Conservation (phyloP, 352 stramenopile species). For the Ophiocytium majus region DNA sequence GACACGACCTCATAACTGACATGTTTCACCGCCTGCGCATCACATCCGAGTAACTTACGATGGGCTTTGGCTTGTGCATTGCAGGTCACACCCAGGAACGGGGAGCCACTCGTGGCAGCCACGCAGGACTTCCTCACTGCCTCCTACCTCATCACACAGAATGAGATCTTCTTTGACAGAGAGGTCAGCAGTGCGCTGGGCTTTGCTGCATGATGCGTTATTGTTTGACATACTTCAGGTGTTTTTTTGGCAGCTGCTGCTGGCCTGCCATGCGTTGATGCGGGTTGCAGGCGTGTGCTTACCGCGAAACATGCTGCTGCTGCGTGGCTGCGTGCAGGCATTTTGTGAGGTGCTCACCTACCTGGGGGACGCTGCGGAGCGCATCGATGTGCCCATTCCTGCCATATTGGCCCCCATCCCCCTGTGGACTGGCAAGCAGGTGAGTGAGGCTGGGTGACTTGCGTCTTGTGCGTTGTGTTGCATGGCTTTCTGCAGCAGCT, state of each 20-base stretch:
- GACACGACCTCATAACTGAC: no score
- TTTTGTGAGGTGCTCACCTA: conserved; percentile 91
- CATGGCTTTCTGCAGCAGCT: background rate
- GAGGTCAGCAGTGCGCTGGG: conserved; percentile 70
- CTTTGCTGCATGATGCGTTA: background rate
- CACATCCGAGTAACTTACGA: no score
- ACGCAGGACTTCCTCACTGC: conserved; percentile 99
- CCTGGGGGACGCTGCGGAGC: conserved; percentile 87
- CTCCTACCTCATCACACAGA: conserved; percentile 95
- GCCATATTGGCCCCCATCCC: conserved; percentile 76
- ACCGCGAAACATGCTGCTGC: no score
- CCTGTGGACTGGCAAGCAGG: conserved; percentile 98
- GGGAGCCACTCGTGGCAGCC: conserved; percentile 93
- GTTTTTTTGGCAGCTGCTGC: background rate
- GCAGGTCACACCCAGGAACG: conserved; percentile 90
- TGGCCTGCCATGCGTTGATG: no score
- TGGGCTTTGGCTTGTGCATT: no score
- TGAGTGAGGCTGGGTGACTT: conserved; percentile 61
- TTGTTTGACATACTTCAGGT: background rate
- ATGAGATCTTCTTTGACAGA: conserved; percentile 96
- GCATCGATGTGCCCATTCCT: conserved; percentile 81
- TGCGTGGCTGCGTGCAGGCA: no score
- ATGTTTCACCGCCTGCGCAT: no score
- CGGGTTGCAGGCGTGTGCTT: no score
- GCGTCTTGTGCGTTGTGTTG: no score